A percentile compares a stretch with the other conserved stretches of the same genome.
These are phyloP conservation scores for Cercis canadensis DNA, from an alignment of 306 rosid genomes.

Conservation along the genomic window DNA sequence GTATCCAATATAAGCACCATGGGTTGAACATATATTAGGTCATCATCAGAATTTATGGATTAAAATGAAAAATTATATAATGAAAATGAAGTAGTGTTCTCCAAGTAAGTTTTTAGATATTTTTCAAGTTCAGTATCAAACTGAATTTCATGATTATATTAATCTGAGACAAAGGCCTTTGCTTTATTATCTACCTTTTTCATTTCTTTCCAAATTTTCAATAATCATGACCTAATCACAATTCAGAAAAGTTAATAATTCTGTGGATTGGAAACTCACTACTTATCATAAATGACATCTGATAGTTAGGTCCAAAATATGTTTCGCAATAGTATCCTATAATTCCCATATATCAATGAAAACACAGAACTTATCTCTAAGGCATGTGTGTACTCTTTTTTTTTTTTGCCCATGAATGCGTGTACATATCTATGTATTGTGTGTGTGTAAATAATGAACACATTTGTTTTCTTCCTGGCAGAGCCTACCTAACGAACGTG, in stretches of 20 bases:
- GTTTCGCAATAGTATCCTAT: too few species aligned
- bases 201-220: not conserved
- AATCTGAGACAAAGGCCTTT: not conserved
- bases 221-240: not conserved
- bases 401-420: too few species aligned
- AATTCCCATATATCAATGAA: too few species aligned
- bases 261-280: not conserved
- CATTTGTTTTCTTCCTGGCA: too few species aligned
- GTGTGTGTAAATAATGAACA: too few species aligned
- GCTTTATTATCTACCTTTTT: not conserved
- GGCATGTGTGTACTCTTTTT: too few species aligned
- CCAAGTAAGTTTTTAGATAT: slow-evolving; percentile 3
- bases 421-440: too few species aligned
- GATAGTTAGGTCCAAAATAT: not conserved
- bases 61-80: not conserved
- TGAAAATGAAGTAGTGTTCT: not conserved
- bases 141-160: not conserved
- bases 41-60: not conserved
- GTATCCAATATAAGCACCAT: slow-evolving; percentile 27
- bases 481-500: too few species aligned
- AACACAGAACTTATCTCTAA: too few species aligned
- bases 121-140: slow-evolving; percentile 18
- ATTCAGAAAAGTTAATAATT: not conserved
- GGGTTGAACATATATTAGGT: not conserved
- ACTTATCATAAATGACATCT: not conserved